Base-by-base conservation (phyloP, 148 eudicot genomes). In the Linanthus parryae region DNA sequence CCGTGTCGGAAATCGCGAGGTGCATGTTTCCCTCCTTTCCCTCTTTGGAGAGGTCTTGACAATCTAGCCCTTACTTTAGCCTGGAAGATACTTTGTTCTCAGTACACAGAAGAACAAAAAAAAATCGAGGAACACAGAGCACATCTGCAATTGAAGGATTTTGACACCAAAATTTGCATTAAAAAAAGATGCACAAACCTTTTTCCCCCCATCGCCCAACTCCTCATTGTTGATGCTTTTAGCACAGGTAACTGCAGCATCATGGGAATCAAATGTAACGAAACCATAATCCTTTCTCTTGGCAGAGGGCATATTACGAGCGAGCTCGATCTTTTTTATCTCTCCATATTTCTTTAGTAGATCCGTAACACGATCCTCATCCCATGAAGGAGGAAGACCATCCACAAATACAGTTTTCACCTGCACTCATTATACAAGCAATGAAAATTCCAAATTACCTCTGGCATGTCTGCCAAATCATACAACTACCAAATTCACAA, bases 301-400 rank as follows among this genome's bases (percentile, higher is more conserved):
- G 28, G 99, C 99, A 63, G 94, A 82, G 28, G 96, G 90, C 99
- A 92, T 92, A 61, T 92, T 87, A 22, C 99, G 88, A 56, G 99
- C 99, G 58, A 92, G 99, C 70, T 92, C 99, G 63, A 92, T 76
- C 59, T 87, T 92, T 57, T 84, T 94, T 58, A 92, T 58, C 33
- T 71, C 60, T 42, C 99, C 99, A 73, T 59, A 87, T 57, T 61
- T 68, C 55, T 77, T 87, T 17, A 92, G 90, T 59, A 84, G 69
- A 10, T 69, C 70, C 26, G 82, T 69, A n/a, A 92, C 88, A 59
- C 69, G 76, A 58, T 73, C 84, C 79, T 92, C 96, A 70, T 87
- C 99, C 99, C 99, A 92, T 43, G 96, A 79, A 58, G 94, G 78
- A 69, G 76, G 82, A 40, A 92, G 73, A 55, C 90, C 92, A 55